Evolutionary conservation across 768 basidiomycete genomes (phyloP), one percentile per base, ranked within the genome.

Genomic region (Ephemerocybe angulata): DNA sequence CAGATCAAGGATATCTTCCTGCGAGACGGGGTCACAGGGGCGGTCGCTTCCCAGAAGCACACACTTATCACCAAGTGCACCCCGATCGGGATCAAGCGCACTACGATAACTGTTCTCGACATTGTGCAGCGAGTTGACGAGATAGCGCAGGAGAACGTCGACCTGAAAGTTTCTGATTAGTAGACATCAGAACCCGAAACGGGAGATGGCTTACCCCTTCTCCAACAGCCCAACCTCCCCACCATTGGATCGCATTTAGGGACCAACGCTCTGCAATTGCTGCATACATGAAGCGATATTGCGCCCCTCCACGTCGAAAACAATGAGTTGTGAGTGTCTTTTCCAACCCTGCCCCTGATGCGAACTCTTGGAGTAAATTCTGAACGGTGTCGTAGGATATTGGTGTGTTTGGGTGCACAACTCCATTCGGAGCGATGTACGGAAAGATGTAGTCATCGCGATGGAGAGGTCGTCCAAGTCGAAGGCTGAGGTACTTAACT

Each of bases 181-280:
- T n/a, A n/a, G n/a, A n/a, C n/a, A n/a, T n/a, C n/a, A n/a, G n/a
- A n/a, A n/a, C n/a, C n/a, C n/a, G n/a, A n/a, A n/a, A n/a, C n/a
- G n/a, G n/a, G n/a, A n/a, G n/a, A n/a, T n/a, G n/a, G 62, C 68
- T 35, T 42, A 74, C 74, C 46, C 71, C 64, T 53, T 76, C 73
- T 0, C 67, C 63, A 24, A 60, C 59, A 15, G 73, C 72, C 76
- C 74, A 76, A 10, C 73, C 72, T 0, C 74, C 76, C 74, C 76
- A 78, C 75, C 74, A 77, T 7, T 61, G 62, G 3, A 76, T 65
- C 1, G 42, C 60, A 7, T 50, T 60, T 19, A 78, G 55, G 0
- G 70, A 62, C 75, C 76, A 78, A 3, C 66, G 60, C 41, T 70
- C 48, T 0, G 67, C 65, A 4, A 70, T 15, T 0, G 70, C 73